Percentiles rank a stretch among this genome's conserved stretches.
Conservation (phyloP, 192 early-diverging fungal genomes). For the Coemansia sp. region DNA sequence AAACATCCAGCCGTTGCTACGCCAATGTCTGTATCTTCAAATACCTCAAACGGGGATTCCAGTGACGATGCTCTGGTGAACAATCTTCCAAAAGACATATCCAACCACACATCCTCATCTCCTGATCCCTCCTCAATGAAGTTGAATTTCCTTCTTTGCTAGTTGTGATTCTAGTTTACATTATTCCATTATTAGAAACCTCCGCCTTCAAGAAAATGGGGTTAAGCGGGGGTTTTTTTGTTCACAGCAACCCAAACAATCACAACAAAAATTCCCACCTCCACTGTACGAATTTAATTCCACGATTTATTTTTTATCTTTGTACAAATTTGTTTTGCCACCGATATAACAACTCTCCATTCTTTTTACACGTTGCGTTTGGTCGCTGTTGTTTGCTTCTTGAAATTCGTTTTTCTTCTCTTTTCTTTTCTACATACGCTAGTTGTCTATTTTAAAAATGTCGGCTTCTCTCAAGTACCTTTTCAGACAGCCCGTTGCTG, state of each 20-base stretch:
- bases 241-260: no score
- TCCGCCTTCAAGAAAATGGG: background rate
- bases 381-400: background rate
- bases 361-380: background rate
- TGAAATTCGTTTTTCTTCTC: background rate
- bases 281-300: no score
- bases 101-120: slow-evolving; percentile 2
- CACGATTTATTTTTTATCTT: no score
- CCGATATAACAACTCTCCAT: background rate
- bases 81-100: background rate
- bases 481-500: slow-evolving; percentile 43
- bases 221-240: background rate
- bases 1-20: slow-evolving; percentile 17
- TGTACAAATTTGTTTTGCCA: no score
- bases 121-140: slow-evolving; percentile 49
- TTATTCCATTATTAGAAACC: background rate
- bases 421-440: background rate
- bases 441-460: slow-evolving; percentile 20
- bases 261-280: no score
- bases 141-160: slow-evolving; percentile 43
- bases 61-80: slow-evolving; percentile 30
- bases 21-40: slow-evolving; percentile 29
- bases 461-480: slow-evolving; percentile 41
- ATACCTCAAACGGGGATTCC: slow-evolving; percentile 23
- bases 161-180: slow-evolving; percentile 1